A percentile compares a stretch with the other conserved stretches of the same genome.
These are phyloP conservation scores for Populus simonii DNA, from an alignment of 345 rosid species.

Conservation along the genomic window DNA sequence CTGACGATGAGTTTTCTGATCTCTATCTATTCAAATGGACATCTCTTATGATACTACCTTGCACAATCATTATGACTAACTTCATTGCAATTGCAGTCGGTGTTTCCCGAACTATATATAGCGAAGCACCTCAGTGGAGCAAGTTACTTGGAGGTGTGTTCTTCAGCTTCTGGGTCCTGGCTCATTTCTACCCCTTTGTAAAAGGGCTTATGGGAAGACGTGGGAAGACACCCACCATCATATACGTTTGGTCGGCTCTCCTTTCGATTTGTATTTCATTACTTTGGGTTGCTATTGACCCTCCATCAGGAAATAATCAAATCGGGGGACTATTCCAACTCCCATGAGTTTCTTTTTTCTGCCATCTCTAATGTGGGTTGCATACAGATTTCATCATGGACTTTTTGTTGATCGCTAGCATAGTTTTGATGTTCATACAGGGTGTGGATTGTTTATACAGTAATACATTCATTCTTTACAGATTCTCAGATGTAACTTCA, in stretches of 20 bases:
- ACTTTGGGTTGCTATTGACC: slow-evolving; percentile 65
- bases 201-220: slow-evolving; percentile 82
- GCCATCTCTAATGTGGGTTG: not conserved
- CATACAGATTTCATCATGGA: not conserved
- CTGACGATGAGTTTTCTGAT: slow-evolving; percentile 65
- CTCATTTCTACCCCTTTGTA: slow-evolving; percentile 76
- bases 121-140: slow-evolving; percentile 53
- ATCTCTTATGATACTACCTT: slow-evolving; percentile 70
- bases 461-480: not conserved
- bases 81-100: slow-evolving; percentile 68
- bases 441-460: not conserved
- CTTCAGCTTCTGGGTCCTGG: slow-evolving; percentile 80
- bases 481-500: not conserved
- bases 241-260: slow-evolving; percentile 81
- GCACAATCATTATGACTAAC: slow-evolving; percentile 71
- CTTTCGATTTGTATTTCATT: slow-evolving; percentile 66
- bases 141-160: slow-evolving; percentile 66
- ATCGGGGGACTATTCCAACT: slow-evolving; percentile 64
- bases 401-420: not conserved
- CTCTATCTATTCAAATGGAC: slow-evolving; percentile 77
- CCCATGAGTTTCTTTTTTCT: slow-evolving; percentile 22
- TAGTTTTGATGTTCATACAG: not conserved
- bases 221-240: slow-evolving; percentile 64
- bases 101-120: slow-evolving; percentile 48
- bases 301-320: slow-evolving; percentile 46